Evolutionary conservation across 1,284 basidiomycete species (phyloP).

Genomic region (Pseudozyma sp.): DNA sequence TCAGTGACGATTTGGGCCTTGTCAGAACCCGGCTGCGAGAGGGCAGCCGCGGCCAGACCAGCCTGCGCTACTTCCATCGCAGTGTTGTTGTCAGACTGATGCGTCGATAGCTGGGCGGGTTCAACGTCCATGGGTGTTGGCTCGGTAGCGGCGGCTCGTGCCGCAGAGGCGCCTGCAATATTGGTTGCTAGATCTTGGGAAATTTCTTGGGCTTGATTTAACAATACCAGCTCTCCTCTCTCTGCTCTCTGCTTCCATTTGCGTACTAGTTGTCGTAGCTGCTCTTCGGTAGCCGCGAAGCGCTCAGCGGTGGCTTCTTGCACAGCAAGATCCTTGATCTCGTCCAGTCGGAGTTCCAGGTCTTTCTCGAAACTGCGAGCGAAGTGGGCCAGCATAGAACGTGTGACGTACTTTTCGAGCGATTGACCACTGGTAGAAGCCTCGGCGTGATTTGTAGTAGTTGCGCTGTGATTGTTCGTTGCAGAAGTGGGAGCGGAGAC

Average conservation of each 20-base stretch:
- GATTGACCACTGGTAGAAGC: background rate
- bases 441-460: background rate
- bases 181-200: background rate
- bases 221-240: background rate
- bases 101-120: background rate
- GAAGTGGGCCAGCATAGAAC: conserved; percentile 30
- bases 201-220: background rate
- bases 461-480: background rate
- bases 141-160: background rate
- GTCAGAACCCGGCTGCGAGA: background rate
- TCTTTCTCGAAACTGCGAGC: conserved; percentile 4
- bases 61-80: background rate
- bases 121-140: conserved; percentile 27
- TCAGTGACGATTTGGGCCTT: too few relatives aligned
- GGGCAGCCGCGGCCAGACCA: background rate
- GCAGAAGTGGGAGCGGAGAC: conserved; percentile 1
- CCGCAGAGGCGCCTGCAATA: background rate
- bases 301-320: conserved; percentile 25
- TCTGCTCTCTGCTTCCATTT: conserved; percentile 12
- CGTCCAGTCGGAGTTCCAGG: conserved; percentile 32
- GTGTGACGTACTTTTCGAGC: conserved; percentile 9
- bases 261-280: conserved; percentile 13
- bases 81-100: background rate
- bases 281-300: conserved; percentile 23
- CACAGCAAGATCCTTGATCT: conserved; percentile 26